These are phyloP conservation scores for Russula earlei DNA, from an alignment of 768 basidiomycete genomes.

Conservation along the genomic window DNA sequence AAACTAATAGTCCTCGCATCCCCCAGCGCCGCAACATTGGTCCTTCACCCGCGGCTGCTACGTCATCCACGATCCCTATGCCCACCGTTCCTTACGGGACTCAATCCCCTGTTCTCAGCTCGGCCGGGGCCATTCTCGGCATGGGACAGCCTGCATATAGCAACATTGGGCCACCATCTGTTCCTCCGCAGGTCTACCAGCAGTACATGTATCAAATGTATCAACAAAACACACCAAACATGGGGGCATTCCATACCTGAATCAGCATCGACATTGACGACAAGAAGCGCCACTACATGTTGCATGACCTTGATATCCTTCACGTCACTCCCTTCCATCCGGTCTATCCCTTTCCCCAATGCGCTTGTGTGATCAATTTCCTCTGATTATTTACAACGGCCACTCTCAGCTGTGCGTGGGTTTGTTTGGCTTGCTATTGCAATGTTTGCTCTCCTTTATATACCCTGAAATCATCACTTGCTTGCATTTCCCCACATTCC, in stretches of 20 bases:
- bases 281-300: background rate
- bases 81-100: constrained; percentile 41
- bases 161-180: constrained; percentile 45
- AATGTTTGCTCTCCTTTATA: constrained; percentile 16
- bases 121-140: constrained; percentile 46
- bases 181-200: constrained; percentile 66
- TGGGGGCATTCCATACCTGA: constrained; percentile 55
- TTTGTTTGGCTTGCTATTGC: constrained; percentile 11
- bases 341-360: constrained; percentile 4
- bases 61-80: constrained; percentile 19
- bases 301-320: constrained; percentile 14
- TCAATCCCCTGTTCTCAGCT: constrained; percentile 53
- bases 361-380: constrained; percentile 2
- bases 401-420: constrained; percentile 10
- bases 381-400: constrained; percentile 14
- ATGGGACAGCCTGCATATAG: constrained; percentile 62
- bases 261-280: constrained; percentile 14
- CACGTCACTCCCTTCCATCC: constrained; percentile 14
- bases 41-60: constrained; percentile 24
- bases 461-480: constrained; percentile 19
- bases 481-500: constrained; percentile 13
- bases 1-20: constrained; percentile 41
- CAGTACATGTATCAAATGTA: constrained; percentile 73
- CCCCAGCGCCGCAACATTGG: constrained; percentile 40
- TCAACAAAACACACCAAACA: constrained; percentile 66